Evolutionary conservation across 495 filamentous ascomycete genomes (phyloP).

Genomic region (Friedmanniomyces simplex): DNA sequence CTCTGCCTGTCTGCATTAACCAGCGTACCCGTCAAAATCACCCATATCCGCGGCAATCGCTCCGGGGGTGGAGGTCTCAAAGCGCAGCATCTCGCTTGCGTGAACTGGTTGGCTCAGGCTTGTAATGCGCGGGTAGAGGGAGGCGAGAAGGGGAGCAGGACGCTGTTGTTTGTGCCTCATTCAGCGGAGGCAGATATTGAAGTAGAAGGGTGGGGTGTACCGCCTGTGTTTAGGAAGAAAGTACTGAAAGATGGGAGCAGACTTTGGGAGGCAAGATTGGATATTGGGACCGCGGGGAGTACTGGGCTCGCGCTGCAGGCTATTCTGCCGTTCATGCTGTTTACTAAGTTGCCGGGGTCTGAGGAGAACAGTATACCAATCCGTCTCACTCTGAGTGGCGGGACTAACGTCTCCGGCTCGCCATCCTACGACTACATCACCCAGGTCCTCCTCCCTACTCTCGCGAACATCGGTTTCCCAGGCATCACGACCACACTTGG

Average conservation of each 20-base stretch:
- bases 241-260: not conserved
- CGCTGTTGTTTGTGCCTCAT: constrained; percentile 29
- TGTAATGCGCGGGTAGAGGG: constrained; percentile 51
- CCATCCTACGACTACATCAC: constrained; percentile 67
- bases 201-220: not conserved
- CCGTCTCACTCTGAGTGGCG: constrained; percentile 55
- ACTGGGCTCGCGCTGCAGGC: constrained; percentile 72
- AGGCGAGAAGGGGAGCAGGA: constrained; percentile 34
- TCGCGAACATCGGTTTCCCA: constrained; percentile 53
- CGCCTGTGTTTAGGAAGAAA: not conserved
- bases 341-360: constrained; percentile 28
- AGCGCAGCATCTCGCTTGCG: constrained; percentile 59
- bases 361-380: constrained; percentile 12
- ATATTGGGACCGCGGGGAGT: constrained; percentile 30
- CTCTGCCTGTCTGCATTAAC: constrained; percentile 59
- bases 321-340: constrained; percentile 65
- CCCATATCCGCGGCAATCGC: constrained; percentile 61
- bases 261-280: constrained; percentile 8
- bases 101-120: constrained; percentile 53
- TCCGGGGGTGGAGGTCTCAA: constrained; percentile 52
- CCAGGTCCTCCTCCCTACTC: constrained; percentile 63
- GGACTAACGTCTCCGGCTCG: constrained; percentile 65
- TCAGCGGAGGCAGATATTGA: not conserved
- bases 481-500: constrained; percentile 44
- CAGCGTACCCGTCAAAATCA: constrained; percentile 51